Evolutionary conservation across 352 stramenopile species (phyloP), one percentile per base, ranked within the genome.

Genomic region (Globisporangium takayamanum): DNA sequence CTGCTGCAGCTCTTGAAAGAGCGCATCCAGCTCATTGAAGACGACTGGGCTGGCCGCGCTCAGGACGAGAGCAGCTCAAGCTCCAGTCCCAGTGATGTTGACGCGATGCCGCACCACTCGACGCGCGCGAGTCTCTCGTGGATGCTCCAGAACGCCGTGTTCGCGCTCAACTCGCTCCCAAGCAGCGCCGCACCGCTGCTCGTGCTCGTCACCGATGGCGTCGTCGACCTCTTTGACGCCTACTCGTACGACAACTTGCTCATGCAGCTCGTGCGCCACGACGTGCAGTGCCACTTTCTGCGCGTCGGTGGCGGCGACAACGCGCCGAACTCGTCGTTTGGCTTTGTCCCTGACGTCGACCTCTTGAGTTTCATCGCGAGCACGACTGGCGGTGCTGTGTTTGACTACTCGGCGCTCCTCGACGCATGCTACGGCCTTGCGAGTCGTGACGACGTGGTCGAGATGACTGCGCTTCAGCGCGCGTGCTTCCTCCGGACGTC

Each of bases 231-330:
- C 12, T 74, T 74, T 20, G 68, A 94, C 42, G 73, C 75, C 6
- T 92, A 85, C 59, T 80, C 78, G 4, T 96, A 96, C 46, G 87
- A 96, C 66, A 89, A 84, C 36, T 59, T 96, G 46, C 64, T 94
- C 33, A 94, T 94, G 87, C 84, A 96, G 46, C 78, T 96, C n/a
- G 78, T 87, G 47, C 84, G 87, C 6, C 87, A 96, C 59, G 83
- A 96, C 63, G 84, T 94, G 48, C 77, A 92, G 46, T 94, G 84
- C 47, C 76, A 94, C 55, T 93, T 94, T 52, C 69, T 96, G 46
- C 75, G 78, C 2, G 72, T 94, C 28, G 83, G 87, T 12, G 76
- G 68, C 18, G 64, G 69, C 2, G 60, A 74, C 46, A 80, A 80
- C 42, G 76, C 87, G 30, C 66, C 79, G 14, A 78, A 85, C 55